Percentiles rank a stretch among this genome's conserved stretches.
phyloP scores from a whole-genome alignment of 192 early-diverging fungal genomes.

The Mortierella antarctica region DNA sequence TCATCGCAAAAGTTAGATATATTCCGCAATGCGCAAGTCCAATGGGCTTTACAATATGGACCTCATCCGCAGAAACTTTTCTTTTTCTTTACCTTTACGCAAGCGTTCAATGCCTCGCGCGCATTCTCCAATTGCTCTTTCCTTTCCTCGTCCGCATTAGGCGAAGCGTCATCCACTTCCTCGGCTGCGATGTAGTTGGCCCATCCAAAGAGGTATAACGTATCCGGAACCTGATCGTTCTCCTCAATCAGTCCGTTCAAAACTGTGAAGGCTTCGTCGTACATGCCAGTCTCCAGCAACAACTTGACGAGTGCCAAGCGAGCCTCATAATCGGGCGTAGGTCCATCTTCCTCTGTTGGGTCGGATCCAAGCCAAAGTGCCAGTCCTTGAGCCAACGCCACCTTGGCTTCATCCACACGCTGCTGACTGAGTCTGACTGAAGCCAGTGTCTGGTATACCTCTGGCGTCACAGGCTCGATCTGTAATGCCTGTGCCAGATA shows the following conservation, averaged over 20 bases:
- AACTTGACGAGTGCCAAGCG: slow-evolving; percentile 86
- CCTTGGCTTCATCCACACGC: slow-evolving; percentile 81
- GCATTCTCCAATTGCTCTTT: slow-evolving; percentile 75
- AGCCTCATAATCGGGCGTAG: slow-evolving; percentile 85
- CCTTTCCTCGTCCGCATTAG: slow-evolving; percentile 60
- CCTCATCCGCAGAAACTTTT: background rate
- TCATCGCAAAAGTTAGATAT: background rate
- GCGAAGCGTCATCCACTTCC: slow-evolving; percentile 52
- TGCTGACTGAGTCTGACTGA: slow-evolving; percentile 91
- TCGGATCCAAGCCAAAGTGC: slow-evolving; percentile 77
- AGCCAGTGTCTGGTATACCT: slow-evolving; percentile 89
- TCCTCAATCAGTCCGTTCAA: slow-evolving; percentile 87
- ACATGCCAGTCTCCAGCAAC: slow-evolving; percentile 85
- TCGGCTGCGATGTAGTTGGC: slow-evolving; percentile 83
- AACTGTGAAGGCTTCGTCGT: slow-evolving; percentile 81
- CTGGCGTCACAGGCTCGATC: slow-evolving; percentile 78
- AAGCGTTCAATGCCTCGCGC: slow-evolving; percentile 78
- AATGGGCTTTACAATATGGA: background rate
- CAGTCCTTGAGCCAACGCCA: slow-evolving; percentile 72
- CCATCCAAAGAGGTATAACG: slow-evolving; percentile 98
- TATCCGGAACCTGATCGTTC: slow-evolving; percentile 92
- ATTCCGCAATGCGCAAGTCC: background rate
- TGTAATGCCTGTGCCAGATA: slow-evolving; percentile 75
- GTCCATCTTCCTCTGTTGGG: slow-evolving; percentile 54
- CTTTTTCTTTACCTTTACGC: slow-evolving; percentile 64